phyloP scores from a whole-genome alignment of 2,329 filamentous ascomycete species.

The Aspergillus hortae region DNA sequence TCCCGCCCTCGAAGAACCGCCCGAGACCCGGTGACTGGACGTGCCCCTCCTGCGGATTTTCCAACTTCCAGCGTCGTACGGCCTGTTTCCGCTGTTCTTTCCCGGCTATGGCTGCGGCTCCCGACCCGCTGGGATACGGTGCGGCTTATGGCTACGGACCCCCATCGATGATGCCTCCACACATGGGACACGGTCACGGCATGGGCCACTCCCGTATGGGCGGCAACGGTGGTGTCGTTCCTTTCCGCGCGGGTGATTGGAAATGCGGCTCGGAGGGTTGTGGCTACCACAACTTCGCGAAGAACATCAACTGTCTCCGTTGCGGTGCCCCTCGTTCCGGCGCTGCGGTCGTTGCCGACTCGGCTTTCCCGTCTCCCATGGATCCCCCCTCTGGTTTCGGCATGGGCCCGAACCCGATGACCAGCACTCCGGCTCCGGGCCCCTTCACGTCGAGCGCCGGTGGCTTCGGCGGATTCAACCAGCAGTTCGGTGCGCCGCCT shows the following conservation, averaged over 20 bases:
- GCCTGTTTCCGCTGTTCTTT: constrained; percentile 99
- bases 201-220: constrained; percentile 64
- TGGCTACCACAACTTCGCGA: constrained; percentile 98
- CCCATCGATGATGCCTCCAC: constrained; percentile 75
- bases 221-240: constrained; percentile 76
- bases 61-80: constrained; percentile 97
- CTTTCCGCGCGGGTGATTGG: constrained; percentile 98
- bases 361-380: constrained; percentile 86
- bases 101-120: constrained; percentile 82
- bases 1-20: constrained; percentile 97
- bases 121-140: constrained; percentile 70
- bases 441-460: constrained; percentile 68
- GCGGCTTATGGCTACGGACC: constrained; percentile 54
- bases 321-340: constrained; percentile 93
- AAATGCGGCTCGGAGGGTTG: constrained; percentile 97
- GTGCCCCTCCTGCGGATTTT: constrained; percentile 97
- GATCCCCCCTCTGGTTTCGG: constrained; percentile 77
- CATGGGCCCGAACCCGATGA: constrained; percentile 86
- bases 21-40: constrained; percentile 98
- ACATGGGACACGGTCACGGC: constrained; percentile 62
- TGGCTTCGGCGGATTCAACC: constrained; percentile 64
- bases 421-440: constrained; percentile 73
- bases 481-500: constrained; percentile 77
- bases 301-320: constrained; percentile 96
- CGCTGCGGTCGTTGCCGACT: constrained; percentile 91